Evolutionary conservation across 129 eudicot species (phyloP).

Genomic region (Tagetes patula): DNA sequence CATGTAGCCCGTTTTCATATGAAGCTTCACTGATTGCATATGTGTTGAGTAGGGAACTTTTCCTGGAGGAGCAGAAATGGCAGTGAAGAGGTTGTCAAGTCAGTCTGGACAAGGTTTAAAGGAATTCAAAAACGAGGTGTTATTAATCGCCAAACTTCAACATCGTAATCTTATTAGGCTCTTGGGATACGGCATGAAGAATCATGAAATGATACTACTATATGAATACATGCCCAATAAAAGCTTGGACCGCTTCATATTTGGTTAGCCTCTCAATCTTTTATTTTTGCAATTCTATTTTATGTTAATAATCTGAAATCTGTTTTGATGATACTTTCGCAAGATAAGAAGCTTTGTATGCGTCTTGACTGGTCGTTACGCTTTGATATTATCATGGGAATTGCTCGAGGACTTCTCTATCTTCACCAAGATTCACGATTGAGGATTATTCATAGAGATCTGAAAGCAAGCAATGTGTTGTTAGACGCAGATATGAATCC

Average conservation of each 20-base stretch:
- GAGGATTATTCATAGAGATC: background rate
- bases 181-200: slow-evolving; percentile 48
- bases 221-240: slow-evolving; percentile 59
- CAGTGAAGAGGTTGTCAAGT: slow-evolving; percentile 55
- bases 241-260: slow-evolving; percentile 52
- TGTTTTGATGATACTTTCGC: slow-evolving; percentile 22
- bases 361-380: slow-evolving; percentile 40
- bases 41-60: slow-evolving; percentile 38
- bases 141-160: slow-evolving; percentile 50
- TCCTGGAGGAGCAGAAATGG: slow-evolving; percentile 41
- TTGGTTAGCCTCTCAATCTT: slow-evolving; percentile 37
- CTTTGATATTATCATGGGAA: slow-evolving; percentile 43
- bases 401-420: slow-evolving; percentile 44
- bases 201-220: slow-evolving; percentile 45
- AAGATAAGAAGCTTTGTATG: slow-evolving; percentile 31
- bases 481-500: no score
- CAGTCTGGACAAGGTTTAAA: slow-evolving; percentile 48
- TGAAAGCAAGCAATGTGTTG: no score
- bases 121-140: slow-evolving; percentile 50
- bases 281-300: background rate
- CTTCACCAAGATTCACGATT: slow-evolving; percentile 49
- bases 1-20: no score
- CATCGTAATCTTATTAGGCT: slow-evolving; percentile 60
- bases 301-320: background rate
- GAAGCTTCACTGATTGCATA: background rate